These are phyloP conservation scores for Pythium utonaiense DNA, from an alignment of 352 stramenopile genomes.

Conservation along the genomic window DNA sequence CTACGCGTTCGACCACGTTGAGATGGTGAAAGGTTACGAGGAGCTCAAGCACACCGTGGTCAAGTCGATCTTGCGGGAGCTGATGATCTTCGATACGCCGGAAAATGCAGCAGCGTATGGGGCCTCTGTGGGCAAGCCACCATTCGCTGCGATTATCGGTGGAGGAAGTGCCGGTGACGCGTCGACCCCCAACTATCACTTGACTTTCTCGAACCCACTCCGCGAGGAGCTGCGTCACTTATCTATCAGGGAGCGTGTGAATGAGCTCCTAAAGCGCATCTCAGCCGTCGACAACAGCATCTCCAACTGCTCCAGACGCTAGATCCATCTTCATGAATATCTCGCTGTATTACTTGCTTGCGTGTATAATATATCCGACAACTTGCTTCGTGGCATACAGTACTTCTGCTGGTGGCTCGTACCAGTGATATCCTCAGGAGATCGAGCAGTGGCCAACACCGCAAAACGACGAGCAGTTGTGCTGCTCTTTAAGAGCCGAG, in stretches of 20 bases:
- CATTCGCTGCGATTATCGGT: constrained; percentile 44
- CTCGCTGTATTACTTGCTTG: not conserved
- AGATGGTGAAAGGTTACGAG: constrained; percentile 54
- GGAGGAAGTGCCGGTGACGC: constrained; percentile 17
- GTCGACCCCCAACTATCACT: constrained; percentile 21
- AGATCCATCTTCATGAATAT: not conserved
- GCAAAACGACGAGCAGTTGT: constrained; percentile 24
- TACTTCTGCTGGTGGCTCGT: too few species aligned
- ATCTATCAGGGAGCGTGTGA: constrained; percentile 39
- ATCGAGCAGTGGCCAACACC: constrained; percentile 18
- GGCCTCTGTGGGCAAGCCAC: constrained; percentile 27
- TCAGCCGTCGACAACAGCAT: constrained; percentile 42
- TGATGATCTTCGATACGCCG: constrained; percentile 67
- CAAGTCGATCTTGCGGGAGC: constrained; percentile 71
- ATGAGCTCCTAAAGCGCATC: constrained; percentile 31
- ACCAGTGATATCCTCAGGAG: constrained; percentile 7
- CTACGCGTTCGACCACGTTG: constrained; percentile 68
- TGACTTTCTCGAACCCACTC: constrained; percentile 58
- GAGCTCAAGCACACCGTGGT: constrained; percentile 57
- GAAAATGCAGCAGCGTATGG: constrained; percentile 48
- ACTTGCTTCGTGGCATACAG: too few species aligned
- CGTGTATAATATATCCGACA: constrained; percentile 5
- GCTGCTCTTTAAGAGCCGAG: constrained; percentile 21
- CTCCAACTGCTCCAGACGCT: not conserved
- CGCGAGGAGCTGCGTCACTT: constrained; percentile 42